Percentiles rank a stretch among this genome's conserved stretches.
These are phyloP conservation scores for Cryphonectria naterciae DNA, from an alignment of 2,329 filamentous ascomycete genomes.

Conservation along the genomic window DNA sequence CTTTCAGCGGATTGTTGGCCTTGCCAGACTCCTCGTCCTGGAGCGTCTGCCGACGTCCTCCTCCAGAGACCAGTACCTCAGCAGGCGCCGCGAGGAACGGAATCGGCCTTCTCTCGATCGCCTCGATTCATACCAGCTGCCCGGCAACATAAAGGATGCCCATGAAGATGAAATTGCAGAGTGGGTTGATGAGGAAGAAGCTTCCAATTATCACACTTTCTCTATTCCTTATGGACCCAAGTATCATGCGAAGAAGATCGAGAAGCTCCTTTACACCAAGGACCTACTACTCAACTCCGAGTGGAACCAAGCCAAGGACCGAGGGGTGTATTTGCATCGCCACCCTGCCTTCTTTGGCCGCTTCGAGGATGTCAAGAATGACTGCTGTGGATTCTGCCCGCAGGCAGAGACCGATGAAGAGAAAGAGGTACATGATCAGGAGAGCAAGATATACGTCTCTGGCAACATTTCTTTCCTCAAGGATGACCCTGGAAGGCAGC, in stretches of 20 bases:
- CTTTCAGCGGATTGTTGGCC: conserved; percentile 74
- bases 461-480: conserved; percentile 75
- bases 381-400: conserved; percentile 84
- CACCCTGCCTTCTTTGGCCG: conserved; percentile 86
- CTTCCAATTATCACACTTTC: conserved; percentile 80
- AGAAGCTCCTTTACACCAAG: conserved; percentile 80
- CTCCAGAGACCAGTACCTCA: conserved; percentile 72
- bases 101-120: conserved; percentile 65
- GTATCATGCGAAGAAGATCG: conserved; percentile 71
- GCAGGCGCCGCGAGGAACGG: conserved; percentile 71
- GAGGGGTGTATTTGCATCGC: conserved; percentile 77
- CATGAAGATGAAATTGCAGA: conserved; percentile 83
- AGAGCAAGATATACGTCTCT: conserved; percentile 75
- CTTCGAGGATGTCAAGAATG: conserved; percentile 72
- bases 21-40: conserved; percentile 78
- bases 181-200: conserved; percentile 76
- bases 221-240: conserved; percentile 69
- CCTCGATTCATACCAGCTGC: conserved; percentile 44
- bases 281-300: conserved; percentile 84
- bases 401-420: conserved; percentile 71
- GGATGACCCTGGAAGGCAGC: conserved; percentile 80
- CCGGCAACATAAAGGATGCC: conserved; percentile 75
- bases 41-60: conserved; percentile 73
- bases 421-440: conserved; percentile 69
- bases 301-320: conserved; percentile 78